phyloP scores from a whole-genome alignment of 139 green algal species.

The Astrephomene gubernaculifera region DNA sequence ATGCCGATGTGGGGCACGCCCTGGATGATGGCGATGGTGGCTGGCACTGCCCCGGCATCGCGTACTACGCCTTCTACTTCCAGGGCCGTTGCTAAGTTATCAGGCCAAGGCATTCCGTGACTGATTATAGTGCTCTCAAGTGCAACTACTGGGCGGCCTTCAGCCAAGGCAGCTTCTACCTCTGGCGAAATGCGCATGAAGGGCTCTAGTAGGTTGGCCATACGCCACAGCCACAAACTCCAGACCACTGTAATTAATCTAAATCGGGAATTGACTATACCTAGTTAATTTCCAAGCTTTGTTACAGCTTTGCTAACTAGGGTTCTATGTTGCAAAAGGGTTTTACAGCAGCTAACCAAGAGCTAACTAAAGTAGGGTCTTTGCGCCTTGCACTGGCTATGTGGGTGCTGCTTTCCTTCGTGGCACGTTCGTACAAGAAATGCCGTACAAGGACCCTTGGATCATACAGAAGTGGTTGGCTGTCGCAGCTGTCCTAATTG shows the following conservation, averaged over 20 bases:
- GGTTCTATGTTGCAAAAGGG: background rate
- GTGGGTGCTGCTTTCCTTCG: no score
- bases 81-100: conserved; percentile 90
- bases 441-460: no score
- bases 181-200: conserved; percentile 58
- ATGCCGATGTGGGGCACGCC: conserved; percentile 63
- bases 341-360: no score
- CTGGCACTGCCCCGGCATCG: conserved; percentile 81
- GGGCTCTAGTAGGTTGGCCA: conserved; percentile 1
- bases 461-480: no score
- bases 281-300: background rate
- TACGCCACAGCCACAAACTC: background rate
- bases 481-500: no score
- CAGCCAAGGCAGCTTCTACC: conserved; percentile 77
- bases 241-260: background rate
- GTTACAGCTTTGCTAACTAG: background rate
- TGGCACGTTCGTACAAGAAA: no score
- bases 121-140: conserved; percentile 97
- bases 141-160: conserved; percentile 85
- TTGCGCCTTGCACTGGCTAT: no score
- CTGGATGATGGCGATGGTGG: conserved; percentile 94
- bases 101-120: conserved; percentile 97
- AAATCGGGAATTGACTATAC: no score
- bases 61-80: conserved; percentile 91
- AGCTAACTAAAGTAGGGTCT: no score